A percentile compares a stretch with the other conserved stretches of the same genome.
phyloP scores from a whole-genome alignment of 1,284 basidiomycete species.

The Sphaerobolus stellatus region DNA sequence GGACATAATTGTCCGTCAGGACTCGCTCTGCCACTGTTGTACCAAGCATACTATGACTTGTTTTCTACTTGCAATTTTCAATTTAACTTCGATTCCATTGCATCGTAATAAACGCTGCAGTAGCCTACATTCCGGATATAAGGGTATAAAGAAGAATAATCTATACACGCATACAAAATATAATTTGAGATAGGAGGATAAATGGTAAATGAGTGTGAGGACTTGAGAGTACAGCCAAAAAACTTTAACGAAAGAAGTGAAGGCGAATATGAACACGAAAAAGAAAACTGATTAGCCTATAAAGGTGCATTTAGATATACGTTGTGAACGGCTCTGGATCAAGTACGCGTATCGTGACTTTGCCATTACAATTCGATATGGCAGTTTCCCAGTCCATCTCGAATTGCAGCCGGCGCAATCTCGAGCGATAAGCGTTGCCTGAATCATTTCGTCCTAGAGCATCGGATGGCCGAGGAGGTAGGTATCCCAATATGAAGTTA shows the following conservation, averaged over 20 bases:
- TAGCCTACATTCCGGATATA: background rate
- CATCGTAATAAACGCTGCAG: too few species aligned
- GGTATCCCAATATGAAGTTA: conserved; percentile 54
- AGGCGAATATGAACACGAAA: conserved; percentile 13
- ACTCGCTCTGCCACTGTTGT: conserved; percentile 49
- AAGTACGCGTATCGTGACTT: conserved; percentile 30
- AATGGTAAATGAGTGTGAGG: background rate
- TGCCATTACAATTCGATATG: conserved; percentile 24
- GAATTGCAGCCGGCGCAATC: conserved; percentile 36
- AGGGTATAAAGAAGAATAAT: background rate
- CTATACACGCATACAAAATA: background rate
- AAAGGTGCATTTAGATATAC: conserved; percentile 26
- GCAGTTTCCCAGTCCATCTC: conserved; percentile 44
- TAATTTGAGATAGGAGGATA: background rate
- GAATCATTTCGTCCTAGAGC: background rate
- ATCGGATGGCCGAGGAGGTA: conserved; percentile 24
- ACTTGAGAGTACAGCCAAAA: conserved; percentile 16
- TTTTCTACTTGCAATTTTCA: too few species aligned
- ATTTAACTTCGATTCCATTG: too few species aligned
- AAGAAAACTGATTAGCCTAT: conserved; percentile 14
- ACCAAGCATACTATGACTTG: conserved; percentile 15
- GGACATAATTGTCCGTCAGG: conserved; percentile 55
- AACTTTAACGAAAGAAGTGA: conserved; percentile 22
- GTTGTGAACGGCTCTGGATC: conserved; percentile 32
- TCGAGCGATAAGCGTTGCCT: conserved; percentile 13